Evolutionary conservation across 1,284 basidiomycete genomes (phyloP), one percentile per base, ranked within the genome.

Genomic region (Earliella scabrosa): DNA sequence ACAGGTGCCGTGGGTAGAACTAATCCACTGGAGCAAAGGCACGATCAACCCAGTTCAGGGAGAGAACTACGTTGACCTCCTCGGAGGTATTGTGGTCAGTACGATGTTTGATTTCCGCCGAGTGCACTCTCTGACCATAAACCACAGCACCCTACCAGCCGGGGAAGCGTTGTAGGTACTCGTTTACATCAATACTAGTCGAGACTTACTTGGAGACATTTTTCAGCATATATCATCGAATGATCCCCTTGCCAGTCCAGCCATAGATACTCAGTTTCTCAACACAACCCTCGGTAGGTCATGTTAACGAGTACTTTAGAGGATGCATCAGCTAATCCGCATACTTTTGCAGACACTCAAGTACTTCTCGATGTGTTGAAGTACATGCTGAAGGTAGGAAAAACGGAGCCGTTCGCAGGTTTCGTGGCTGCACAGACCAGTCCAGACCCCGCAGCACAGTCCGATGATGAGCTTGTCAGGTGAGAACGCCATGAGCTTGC

Each of bases 381-480:
- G 31, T 54, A 27, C 41, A 13, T 54, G 18, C 38, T 35, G 31
- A 44, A 45, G 16, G 13, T 54, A 5, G 51, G 44, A 29, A 6
- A 13, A 31, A 31, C 29, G 29, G 39, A 45, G 7, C 52, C 52
- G 6, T 49, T 54, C 26, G 43, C 52, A 10, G n/a, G 43, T 16
- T 23, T 49, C 10, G 24, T 54, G 1, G 29, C 39, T 2, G 21
- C 31, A 4, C 52, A 54, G 46, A 44, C 32, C 11, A 18, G 13
- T 18, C 52, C 52, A 3, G 52, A 48, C 10, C 45, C 41, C 23
- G n/a, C 38, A 4, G 23, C 24, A 6, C 52, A 54, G 24, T 35
- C 45, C 1, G 46, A 54, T 18, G 52, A 54, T 6, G 52, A 54
- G 14, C 52, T 54, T n/a, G 20, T 51, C 2, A 21, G n/a, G 49